These are phyloP conservation scores for Ceratocystis lukuohia DNA, from an alignment of 2,329 filamentous ascomycete species.

Conservation along the genomic window DNA sequence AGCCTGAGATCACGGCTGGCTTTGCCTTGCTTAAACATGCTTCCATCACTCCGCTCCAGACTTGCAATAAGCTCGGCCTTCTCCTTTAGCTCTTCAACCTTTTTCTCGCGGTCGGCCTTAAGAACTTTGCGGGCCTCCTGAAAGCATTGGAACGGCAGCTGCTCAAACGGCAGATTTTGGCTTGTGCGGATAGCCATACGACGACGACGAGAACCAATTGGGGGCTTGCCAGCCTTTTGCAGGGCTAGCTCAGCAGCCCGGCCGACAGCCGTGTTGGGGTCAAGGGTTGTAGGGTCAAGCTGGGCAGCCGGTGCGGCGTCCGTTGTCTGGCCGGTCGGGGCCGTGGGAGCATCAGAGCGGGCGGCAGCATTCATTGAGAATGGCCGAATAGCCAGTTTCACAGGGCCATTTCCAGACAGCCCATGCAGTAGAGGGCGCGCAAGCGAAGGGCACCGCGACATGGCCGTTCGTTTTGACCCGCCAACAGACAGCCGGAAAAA, in stretches of 20 bases:
- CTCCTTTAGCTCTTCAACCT: constrained; percentile 56
- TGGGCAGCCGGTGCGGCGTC: constrained; percentile 17
- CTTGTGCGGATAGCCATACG: constrained; percentile 53
- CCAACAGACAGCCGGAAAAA: background rate
- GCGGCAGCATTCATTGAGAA: constrained; percentile 27
- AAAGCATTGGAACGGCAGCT: constrained; percentile 93
- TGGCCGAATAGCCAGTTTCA: constrained; percentile 28
- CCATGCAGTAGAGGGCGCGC: constrained; percentile 39
- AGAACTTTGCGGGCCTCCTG: constrained; percentile 85
- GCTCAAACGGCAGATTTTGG: constrained; percentile 67
- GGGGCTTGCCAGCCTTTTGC: constrained; percentile 51
- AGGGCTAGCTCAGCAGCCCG: constrained; percentile 53
- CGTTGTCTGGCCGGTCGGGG: background rate
- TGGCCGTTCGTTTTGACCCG: constrained; percentile 24
- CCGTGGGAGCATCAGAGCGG: constrained; percentile 26
- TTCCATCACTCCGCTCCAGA: constrained; percentile 45
- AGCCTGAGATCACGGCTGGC: constrained; percentile 52
- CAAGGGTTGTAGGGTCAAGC: constrained; percentile 35
- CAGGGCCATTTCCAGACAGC: constrained; percentile 6
- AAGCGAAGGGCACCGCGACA: constrained; percentile 49
- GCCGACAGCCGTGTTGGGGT: constrained; percentile 56
- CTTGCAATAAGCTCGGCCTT: constrained; percentile 56
- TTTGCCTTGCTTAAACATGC: constrained; percentile 48
- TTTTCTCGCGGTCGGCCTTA: constrained; percentile 64
- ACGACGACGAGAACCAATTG: constrained; percentile 73